These are phyloP conservation scores for Onygenales sp. DNA, from an alignment of 2,329 filamentous ascomycete species.

Conservation along the genomic window DNA sequence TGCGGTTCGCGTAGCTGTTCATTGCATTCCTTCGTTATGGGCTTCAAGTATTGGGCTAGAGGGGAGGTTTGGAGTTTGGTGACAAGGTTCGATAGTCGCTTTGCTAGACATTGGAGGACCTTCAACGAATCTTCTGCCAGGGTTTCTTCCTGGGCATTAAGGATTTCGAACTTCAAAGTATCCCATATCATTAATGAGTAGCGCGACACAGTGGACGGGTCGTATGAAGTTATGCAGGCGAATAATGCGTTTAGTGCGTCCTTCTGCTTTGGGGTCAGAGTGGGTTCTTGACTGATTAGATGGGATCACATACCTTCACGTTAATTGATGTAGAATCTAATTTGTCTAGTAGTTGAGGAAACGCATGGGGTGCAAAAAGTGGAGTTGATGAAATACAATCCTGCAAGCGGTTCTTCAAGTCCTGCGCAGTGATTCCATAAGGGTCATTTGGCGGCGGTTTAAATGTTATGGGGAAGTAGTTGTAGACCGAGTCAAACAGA, in stretches of 20 bases:
- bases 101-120: constrained; percentile 46
- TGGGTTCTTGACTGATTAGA: background rate
- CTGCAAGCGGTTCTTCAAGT: constrained; percentile 54
- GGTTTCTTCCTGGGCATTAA: constrained; percentile 58
- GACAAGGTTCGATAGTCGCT: constrained; percentile 40
- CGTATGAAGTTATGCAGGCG: constrained; percentile 51
- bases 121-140: constrained; percentile 51
- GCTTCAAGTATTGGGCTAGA: constrained; percentile 47
- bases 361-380: constrained; percentile 56
- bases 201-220: constrained; percentile 48
- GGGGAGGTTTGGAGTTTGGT: constrained; percentile 29
- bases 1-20: constrained; percentile 60
- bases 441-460: constrained; percentile 59
- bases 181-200: constrained; percentile 60
- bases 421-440: constrained; percentile 59
- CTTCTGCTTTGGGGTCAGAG: constrained; percentile 33
- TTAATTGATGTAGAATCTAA: constrained; percentile 59
- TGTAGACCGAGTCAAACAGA: constrained; percentile 60
- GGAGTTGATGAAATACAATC: constrained; percentile 55
- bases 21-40: constrained; percentile 57
- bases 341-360: constrained; percentile 59
- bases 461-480: constrained; percentile 65
- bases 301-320: constrained; percentile 45
- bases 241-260: constrained; percentile 56
- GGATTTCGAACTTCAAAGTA: constrained; percentile 58